A percentile compares a stretch with the other conserved stretches of the same genome.
Evolutionary conservation across 1,139 yeast genomes (phyloP).

Genomic region (Hansenula lynferdii): DNA sequence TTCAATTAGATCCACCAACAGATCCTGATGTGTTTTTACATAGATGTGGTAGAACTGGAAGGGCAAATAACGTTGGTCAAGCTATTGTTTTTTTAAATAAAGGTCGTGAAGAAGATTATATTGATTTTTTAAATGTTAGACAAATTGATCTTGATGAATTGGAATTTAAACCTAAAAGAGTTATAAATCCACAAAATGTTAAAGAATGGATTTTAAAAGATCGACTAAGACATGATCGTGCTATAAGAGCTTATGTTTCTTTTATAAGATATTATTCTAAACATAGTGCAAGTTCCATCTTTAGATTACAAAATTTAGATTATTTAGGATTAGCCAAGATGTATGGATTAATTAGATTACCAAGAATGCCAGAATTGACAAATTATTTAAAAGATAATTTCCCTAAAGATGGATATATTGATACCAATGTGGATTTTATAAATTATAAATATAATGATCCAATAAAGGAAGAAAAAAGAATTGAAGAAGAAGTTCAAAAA

Average conservation of each 20-base stretch:
- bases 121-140: conserved; percentile 76
- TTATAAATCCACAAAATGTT: conserved; percentile 24
- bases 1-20: conserved; percentile 88
- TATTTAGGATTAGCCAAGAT: conserved; percentile 66
- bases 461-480: conserved; percentile 58
- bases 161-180: conserved; percentile 8
- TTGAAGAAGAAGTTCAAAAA: conserved; percentile 49
- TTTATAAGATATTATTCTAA: conserved; percentile 80
- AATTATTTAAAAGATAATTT: conserved; percentile 43
- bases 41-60: conserved; percentile 89
- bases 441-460: conserved; percentile 58
- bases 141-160: conserved; percentile 50
- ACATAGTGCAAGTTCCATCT: conserved; percentile 89
- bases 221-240: conserved; percentile 75
- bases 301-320: conserved; percentile 68
- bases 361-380: conserved; percentile 89
- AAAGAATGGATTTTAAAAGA: conserved; percentile 64
- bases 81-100: conserved; percentile 69
- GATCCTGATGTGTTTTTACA: conserved; percentile 86
- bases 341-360: conserved; percentile 79
- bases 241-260: conserved; percentile 77
- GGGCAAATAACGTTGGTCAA: conserved; percentile 80
- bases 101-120: conserved; percentile 77
- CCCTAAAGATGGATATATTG: conserved; percentile 66
- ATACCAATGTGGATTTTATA: conserved; percentile 53